Base-by-base conservation (phyloP, 1,139 yeast genomes). In the Yamadazyma blattariae region DNA sequence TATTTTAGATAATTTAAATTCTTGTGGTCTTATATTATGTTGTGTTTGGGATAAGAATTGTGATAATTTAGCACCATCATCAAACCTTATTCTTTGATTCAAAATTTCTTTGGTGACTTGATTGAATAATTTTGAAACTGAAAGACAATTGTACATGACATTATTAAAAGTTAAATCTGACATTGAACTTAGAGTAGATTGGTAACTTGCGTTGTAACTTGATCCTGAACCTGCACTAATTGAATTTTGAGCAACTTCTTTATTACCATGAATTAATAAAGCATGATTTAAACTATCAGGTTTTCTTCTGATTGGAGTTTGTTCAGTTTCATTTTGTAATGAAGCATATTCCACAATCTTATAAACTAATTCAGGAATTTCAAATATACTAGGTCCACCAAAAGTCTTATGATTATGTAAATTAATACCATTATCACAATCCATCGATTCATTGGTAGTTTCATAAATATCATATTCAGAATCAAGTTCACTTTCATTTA, bases 301-400 rank as follows among this genome's bases (percentile, higher is more conserved):
- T 41, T 72, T 74, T 46, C 94, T 71, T 45, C 94, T 61, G 1
- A 69, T 54, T 27, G 85, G 83, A 0, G 77, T 59, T 10, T 57
- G 57, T 50, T 83, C 90, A 5, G 56, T 54, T 6, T 76, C 62
- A 35, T 50, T 55, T 41, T 61, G 67, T 24, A 63, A 61, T 32
- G 83, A 86, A 11, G 86, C 80, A 54, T 66, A 77, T 17, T 67
- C 63, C 19, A 88, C 50, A 12, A 89, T 84, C 39, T 70, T 67
- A 44, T 71, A 60, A 14, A 88, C 67, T 37, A 89, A 81, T 56
- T 89, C 96, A 0, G 96, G 96, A 14, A 83, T 79, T 34, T 69
- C 68, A 51, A 88, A 82, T 5, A 88, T 82, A 16, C 65, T 61
- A 38, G 72, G 76, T 13, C 21, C 21, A 16, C 18, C 18, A 11